Percentiles rank a stretch among this genome's conserved stretches.
Conservation (phyloP, 2,329 filamentous ascomycete genomes). For the Penicillium sp. region DNA sequence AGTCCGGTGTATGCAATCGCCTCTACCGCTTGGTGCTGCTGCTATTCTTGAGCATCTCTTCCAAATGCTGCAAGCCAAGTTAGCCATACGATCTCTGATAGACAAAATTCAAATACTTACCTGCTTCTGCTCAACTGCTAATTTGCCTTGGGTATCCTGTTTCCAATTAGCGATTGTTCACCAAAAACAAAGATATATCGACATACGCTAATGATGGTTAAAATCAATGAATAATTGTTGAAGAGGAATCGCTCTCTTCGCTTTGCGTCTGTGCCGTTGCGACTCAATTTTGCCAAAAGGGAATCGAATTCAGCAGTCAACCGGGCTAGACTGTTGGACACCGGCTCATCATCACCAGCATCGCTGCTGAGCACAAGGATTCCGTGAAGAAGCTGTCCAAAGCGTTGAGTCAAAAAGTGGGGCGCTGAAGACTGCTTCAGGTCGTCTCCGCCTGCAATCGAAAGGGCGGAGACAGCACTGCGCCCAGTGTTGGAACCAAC, state of each 20-base stretch:
- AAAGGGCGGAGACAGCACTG: constrained; percentile 46
- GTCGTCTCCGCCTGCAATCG: constrained; percentile 44
- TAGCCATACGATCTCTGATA: background rate
- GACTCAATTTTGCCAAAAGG: constrained; percentile 69
- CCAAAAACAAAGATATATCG: background rate
- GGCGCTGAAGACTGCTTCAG: constrained; percentile 53
- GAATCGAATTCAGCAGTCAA: constrained; percentile 73
- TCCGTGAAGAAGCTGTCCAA: constrained; percentile 81
- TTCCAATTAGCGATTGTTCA: constrained; percentile 7
- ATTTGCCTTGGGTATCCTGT: constrained; percentile 41
- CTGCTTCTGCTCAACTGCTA: constrained; percentile 60
- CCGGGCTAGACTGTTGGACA: constrained; percentile 68
- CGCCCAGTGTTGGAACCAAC: constrained; percentile 43
- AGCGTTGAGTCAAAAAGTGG: constrained; percentile 86
- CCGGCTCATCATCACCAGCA: constrained; percentile 86
- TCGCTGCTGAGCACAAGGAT: constrained; percentile 77
- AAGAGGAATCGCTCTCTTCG: constrained; percentile 82
- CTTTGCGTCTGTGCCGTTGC: constrained; percentile 64
- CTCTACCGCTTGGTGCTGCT: constrained; percentile 26
- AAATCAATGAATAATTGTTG: constrained; percentile 91
- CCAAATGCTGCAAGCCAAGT: constrained; percentile 29
- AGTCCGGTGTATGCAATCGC: constrained; percentile 10
- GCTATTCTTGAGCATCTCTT: constrained; percentile 33
- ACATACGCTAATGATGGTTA: constrained; percentile 72
- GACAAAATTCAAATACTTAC: constrained; percentile 19